Base-by-base conservation (phyloP, 2,329 filamentous ascomycete species). In the Teratosphaeria gauchensis region DNA sequence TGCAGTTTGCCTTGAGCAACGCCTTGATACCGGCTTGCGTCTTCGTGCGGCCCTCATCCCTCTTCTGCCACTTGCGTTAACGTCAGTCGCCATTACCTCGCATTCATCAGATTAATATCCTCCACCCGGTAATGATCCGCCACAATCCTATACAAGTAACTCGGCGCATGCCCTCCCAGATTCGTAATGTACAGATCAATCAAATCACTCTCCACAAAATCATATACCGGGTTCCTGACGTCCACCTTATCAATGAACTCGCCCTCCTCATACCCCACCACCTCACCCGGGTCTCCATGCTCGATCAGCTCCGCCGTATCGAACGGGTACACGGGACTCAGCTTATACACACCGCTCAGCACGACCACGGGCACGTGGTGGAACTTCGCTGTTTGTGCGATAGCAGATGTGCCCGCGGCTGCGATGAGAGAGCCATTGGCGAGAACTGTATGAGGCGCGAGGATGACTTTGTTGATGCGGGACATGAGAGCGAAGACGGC, bases 401-500 rank as follows among this genome's bases (percentile, higher is more conserved):
- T 88, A 48, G 89, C 84, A 21, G 84, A 85, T 9, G 89, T 88
- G n/a, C 94, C 94, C 4, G 88, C 85, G 48, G 91, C 87, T 19
- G 90, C 88, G 31, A 97, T 82, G 30, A 96, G 83, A 6, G 89
- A 89, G 56, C 94, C 94, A 68, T 95, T 94, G 55, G 90, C 89
- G 53, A 95, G 84, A 31, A 99, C 89, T 3, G 89, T 87, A 69
- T 92, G 88, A 5, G 92, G 92, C 12, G 89, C 87, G 6, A 99
- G 80, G 54, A 99, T 89, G 61, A 99, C 92, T 77, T 96, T 96
- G 79, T 92, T 95, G 66, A 96, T 90, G 61, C 88, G 85, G 8
- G 92, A 89, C 89, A 99, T 97, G 68, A 97, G 89, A 0, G 92
- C 91, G 76, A 92, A 95, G 57, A 95, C 82, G 9, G 90, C 89